A percentile compares a stretch with the other conserved stretches of the same genome.
These are phyloP conservation scores for Neofusicoccum laricinum DNA, from an alignment of 2,329 filamentous ascomycete genomes.

Conservation along the genomic window DNA sequence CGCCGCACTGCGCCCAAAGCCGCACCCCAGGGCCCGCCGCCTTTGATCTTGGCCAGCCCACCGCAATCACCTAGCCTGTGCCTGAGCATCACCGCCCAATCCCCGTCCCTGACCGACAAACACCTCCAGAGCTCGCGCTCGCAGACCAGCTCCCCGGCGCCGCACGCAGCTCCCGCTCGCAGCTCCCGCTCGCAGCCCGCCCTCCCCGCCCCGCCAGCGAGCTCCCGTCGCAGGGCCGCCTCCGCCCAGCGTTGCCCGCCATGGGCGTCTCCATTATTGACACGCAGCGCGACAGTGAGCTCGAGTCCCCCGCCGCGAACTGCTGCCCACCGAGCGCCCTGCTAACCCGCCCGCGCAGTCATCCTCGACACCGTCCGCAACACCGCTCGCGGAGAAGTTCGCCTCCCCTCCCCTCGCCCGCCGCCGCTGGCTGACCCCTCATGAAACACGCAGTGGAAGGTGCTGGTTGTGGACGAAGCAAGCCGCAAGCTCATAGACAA, in stretches of 20 bases:
- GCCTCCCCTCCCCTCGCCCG: constrained; percentile 26
- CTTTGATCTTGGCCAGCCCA: constrained; percentile 9
- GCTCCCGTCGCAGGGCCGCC: constrained; percentile 1
- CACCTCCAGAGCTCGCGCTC: not conserved
- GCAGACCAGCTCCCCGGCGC: not conserved
- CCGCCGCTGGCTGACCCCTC: constrained; percentile 19
- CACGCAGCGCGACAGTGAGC: constrained; percentile 71
- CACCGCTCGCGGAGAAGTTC: constrained; percentile 78
- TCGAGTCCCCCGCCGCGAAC: constrained; percentile 1
- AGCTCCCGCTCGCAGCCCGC: not conserved
- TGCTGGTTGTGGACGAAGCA: constrained; percentile 80
- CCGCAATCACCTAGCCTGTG: constrained; percentile 6
- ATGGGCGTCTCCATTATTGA: constrained; percentile 86
- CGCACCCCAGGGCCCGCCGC: constrained; percentile 10
- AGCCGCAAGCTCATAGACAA: constrained; percentile 87
- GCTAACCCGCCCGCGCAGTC: constrained; percentile 48
- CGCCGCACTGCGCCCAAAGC: not conserved
- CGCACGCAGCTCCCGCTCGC: not conserved
- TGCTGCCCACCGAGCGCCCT: not conserved
- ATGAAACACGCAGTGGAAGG: constrained; percentile 74
- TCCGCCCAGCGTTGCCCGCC: constrained; percentile 31
- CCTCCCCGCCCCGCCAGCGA: not conserved
- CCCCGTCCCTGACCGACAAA: not conserved
- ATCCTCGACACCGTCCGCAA: constrained; percentile 71
- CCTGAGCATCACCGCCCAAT: constrained; percentile 9